Percentiles rank a stretch among this genome's conserved stretches.
Evolutionary conservation across 805 yeast species (phyloP).

Genomic region (Wickerhamomyces bovis): DNA sequence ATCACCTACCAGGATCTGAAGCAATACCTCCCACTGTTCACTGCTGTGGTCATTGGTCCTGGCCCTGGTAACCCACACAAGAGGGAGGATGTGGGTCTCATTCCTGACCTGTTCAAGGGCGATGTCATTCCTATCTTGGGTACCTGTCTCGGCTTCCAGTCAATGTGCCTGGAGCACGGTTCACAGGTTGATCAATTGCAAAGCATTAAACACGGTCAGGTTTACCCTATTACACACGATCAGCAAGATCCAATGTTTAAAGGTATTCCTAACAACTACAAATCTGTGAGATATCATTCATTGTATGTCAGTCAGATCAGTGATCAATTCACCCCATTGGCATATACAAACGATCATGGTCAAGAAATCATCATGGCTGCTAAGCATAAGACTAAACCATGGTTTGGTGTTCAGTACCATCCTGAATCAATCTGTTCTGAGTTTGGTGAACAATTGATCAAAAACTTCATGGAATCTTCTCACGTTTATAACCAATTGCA

Average conservation of each 20-base stretch:
- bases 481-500: conserved; percentile 17
- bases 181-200: conserved; percentile 45
- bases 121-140: conserved; percentile 68
- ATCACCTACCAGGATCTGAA: conserved; percentile 32
- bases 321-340: conserved; percentile 48
- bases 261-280: conserved; percentile 38
- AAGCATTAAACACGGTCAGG: conserved; percentile 80
- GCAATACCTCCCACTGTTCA: conserved; percentile 45
- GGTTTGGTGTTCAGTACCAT: conserved; percentile 93
- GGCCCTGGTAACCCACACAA: conserved; percentile 90
- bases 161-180: conserved; percentile 62
- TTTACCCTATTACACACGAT: conserved; percentile 35
- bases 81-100: conserved; percentile 64
- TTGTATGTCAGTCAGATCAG: conserved; percentile 40
- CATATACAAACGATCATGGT: conserved; percentile 39
- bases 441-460: conserved; percentile 51
- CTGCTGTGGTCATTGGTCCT: conserved; percentile 85
- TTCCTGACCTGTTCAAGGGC: conserved; percentile 46
- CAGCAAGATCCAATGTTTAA: conserved; percentile 33
- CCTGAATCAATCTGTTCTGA: conserved; percentile 91
- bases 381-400: conserved; percentile 52
- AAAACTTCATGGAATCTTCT: conserved; percentile 43
- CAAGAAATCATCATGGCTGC: conserved; percentile 72
- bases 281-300: conserved; percentile 87
- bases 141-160: conserved; percentile 89